These are phyloP conservation scores for Hypoxylon sp. DNA, from an alignment of 2,329 filamentous ascomycete genomes.

Conservation along the genomic window DNA sequence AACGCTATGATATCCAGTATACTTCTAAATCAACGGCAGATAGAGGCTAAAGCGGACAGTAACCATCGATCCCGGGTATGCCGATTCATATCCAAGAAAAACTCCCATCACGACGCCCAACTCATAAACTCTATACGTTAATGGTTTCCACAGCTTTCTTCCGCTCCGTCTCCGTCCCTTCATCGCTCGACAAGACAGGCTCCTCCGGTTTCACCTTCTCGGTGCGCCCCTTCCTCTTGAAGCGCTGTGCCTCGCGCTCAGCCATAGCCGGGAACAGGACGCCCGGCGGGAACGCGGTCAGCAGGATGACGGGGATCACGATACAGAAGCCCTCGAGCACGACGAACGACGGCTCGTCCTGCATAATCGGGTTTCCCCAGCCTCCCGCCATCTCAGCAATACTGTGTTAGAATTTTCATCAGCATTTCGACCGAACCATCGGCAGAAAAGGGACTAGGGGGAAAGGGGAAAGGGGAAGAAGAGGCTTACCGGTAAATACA, in stretches of 20 bases:
- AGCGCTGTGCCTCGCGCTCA: constrained; percentile 51
- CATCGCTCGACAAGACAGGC: constrained; percentile 33
- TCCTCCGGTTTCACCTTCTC: constrained; percentile 29
- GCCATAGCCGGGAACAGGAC: constrained; percentile 70
- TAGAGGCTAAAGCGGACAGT: no score
- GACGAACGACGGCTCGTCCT: constrained; percentile 72
- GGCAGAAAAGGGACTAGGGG: neutral
- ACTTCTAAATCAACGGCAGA: no score
- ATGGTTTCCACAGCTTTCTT: constrained; percentile 20
- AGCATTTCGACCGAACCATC: neutral
- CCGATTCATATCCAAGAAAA: constrained; percentile 5
- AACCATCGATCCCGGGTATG: neutral
- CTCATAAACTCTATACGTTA: constrained; percentile 23
- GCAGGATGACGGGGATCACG: constrained; percentile 63
- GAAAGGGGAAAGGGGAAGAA: neutral
- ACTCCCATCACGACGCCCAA: neutral
- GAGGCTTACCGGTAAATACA: constrained; percentile 68
- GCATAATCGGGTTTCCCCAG: constrained; percentile 76
- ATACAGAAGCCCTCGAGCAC: constrained; percentile 71
- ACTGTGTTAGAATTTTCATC: constrained; percentile 54
- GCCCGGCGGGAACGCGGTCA: constrained; percentile 69
- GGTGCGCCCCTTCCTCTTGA: constrained; percentile 45
- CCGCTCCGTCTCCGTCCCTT: constrained; percentile 26
- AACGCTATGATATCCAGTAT: constrained; percentile 21
- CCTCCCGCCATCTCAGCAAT: constrained; percentile 75